Conservation (phyloP, 306 rosid species). For the Cucurbita maxima region DNA sequence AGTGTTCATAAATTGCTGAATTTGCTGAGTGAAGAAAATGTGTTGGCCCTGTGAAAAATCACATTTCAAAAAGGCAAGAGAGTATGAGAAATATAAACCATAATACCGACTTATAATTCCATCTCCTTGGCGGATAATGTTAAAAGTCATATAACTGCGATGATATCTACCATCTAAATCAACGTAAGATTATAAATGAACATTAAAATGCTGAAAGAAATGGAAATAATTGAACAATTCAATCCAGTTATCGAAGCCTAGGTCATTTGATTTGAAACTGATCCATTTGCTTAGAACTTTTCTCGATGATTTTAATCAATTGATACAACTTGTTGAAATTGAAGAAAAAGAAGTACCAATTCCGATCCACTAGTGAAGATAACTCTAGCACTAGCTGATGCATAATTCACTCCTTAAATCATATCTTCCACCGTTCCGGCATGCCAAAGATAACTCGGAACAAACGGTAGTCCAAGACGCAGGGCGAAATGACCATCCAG, state of each 20-base stretch:
- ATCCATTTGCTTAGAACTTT: neutral
- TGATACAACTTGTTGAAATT: neutral
- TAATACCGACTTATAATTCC: too few species aligned
- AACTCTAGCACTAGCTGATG: slow-evolving; percentile 90
- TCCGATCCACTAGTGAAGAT: slow-evolving; percentile 78
- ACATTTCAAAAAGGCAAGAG: neutral
- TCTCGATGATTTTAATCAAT: neutral
- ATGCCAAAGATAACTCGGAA: slow-evolving; percentile 76
- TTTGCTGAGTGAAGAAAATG: slow-evolving; percentile 59
- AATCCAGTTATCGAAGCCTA: neutral
- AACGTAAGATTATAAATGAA: neutral
- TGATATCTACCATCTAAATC: neutral
- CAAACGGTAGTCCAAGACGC: slow-evolving; percentile 79
- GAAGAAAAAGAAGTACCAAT: slow-evolving; percentile 31
- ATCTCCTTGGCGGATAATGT: neutral
- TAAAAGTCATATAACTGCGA: neutral
- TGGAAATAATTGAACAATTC: neutral
- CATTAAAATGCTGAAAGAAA: neutral
- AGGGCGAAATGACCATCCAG: slow-evolving; percentile 18
- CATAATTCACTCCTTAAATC: slow-evolving; percentile 70
- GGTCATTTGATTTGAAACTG: neutral
- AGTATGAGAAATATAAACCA: neutral
- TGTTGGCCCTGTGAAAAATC: slow-evolving; percentile 58
- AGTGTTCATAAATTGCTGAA: slow-evolving; percentile 77
- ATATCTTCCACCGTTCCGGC: slow-evolving; percentile 38